Evolutionary conservation across 2,329 filamentous ascomycete genomes (phyloP).

Genomic region (Tympanopsis confertula): DNA sequence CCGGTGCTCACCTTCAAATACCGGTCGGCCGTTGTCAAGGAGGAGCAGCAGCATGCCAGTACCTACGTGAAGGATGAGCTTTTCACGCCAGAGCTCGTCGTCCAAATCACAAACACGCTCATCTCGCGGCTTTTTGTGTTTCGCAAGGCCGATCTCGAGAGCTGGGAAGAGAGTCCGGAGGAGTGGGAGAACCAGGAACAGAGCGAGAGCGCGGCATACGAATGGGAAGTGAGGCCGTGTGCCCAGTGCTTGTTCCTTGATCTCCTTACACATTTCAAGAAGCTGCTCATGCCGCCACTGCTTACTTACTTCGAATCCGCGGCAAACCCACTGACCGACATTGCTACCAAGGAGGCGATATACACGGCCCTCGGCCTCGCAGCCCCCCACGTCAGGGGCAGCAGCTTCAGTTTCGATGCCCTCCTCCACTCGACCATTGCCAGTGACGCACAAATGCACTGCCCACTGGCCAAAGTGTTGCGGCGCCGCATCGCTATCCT

Average conservation of each 20-base stretch:
- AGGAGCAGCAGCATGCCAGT: constrained; percentile 62
- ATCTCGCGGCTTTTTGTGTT: constrained; percentile 85
- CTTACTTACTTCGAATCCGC: constrained; percentile 73
- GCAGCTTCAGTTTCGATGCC: constrained; percentile 70
- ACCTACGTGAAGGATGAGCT: constrained; percentile 61
- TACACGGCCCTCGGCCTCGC: constrained; percentile 88
- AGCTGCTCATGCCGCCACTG: constrained; percentile 66
- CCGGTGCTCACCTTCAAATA: constrained; percentile 77
- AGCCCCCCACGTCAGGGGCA: constrained; percentile 62
- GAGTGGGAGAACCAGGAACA: constrained; percentile 91
- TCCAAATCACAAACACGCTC: constrained; percentile 71
- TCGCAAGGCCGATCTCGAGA: constrained; percentile 69
- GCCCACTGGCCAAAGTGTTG: constrained; percentile 63
- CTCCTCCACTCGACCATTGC: constrained; percentile 68
- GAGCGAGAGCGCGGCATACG: constrained; percentile 72
- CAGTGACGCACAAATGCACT: constrained; percentile 59
- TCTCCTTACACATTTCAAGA: constrained; percentile 78
- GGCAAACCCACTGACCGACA: constrained; percentile 50
- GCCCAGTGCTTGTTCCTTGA: constrained; percentile 90
- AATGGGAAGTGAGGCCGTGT: constrained; percentile 84
- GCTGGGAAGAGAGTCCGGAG: constrained; percentile 90
- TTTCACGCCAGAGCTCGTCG: constrained; percentile 64
- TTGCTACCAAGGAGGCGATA: constrained; percentile 83
- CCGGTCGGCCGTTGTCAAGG: constrained; percentile 60
- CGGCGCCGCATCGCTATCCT: constrained; percentile 80